These are phyloP conservation scores for Forsythia suspensa DNA, from an alignment of 257 asterid species.

Conservation along the genomic window DNA sequence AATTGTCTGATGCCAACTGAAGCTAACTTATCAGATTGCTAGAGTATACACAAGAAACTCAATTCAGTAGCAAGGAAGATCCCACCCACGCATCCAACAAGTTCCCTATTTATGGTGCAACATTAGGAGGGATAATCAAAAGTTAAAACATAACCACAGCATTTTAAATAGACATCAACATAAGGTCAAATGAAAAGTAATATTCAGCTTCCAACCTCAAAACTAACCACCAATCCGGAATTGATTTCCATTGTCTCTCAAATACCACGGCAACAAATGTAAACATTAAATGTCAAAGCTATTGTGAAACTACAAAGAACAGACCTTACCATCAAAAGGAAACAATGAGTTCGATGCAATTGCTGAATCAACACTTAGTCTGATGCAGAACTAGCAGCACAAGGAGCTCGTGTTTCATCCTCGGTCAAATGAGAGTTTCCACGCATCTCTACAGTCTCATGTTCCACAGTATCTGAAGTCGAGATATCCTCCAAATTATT, in stretches of 20 bases:
- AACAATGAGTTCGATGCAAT: conserved; percentile 20
- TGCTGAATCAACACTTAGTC: conserved; percentile 29
- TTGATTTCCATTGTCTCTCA: neutral
- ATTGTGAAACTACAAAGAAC: neutral
- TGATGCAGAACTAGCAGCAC: conserved; percentile 55
- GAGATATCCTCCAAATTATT: conserved; percentile 30
- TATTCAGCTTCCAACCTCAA: neutral
- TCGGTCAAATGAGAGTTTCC: conserved; percentile 39
- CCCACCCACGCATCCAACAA: no score
- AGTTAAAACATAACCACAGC: no score
- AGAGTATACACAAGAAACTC: neutral
- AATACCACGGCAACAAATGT: neutral
- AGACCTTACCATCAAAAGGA: conserved; percentile 26
- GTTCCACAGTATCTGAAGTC: conserved; percentile 29
- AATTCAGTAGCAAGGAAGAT: no score
- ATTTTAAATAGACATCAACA: no score
- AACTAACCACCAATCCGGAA: neutral
- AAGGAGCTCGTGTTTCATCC: conserved; percentile 39
- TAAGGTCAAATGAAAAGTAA: no score
- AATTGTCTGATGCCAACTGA: neutral
- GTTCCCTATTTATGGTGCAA: no score
- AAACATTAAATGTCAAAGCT: neutral
- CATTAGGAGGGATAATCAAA: no score
- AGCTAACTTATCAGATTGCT: neutral
- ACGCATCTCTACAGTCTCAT: conserved; percentile 24